phyloP scores from a whole-genome alignment of 2,329 filamentous ascomycete species.

The Corinectria fuckeliana region DNA sequence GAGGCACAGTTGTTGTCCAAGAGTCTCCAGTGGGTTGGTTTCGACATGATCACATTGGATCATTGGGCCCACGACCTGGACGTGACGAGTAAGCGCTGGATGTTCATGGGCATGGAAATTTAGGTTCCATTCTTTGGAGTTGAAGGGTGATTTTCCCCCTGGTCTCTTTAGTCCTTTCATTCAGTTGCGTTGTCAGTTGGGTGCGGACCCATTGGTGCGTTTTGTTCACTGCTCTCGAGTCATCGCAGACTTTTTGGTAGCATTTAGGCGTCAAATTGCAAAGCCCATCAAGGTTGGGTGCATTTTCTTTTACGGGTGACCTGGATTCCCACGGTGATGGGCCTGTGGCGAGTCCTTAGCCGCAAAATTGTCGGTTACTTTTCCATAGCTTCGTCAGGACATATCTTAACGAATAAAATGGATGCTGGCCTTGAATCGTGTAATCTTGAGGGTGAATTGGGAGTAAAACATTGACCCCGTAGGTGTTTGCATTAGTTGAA shows the following conservation, averaged over 20 bases:
- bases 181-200: slow-evolving; percentile 26
- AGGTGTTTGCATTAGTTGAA: no score
- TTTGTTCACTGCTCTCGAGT: slow-evolving; percentile 22
- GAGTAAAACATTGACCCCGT: no score
- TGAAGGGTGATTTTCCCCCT: slow-evolving; percentile 30
- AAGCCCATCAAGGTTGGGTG: no score
- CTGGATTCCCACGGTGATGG: slow-evolving; percentile 24
- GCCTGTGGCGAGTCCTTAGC: no score
- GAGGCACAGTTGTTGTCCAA: slow-evolving; percentile 74
- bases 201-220: slow-evolving; percentile 9
- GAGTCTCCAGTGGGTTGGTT: slow-evolving; percentile 92
- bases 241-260: slow-evolving; percentile 19
- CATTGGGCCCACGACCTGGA: slow-evolving; percentile 71
- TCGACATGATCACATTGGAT: slow-evolving; percentile 81
- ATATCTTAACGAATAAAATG: no score
- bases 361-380: no score
- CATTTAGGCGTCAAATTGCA: slow-evolving; percentile 31
- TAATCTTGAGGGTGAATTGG: no score
- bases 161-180: slow-evolving; percentile 22
- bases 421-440: no score
- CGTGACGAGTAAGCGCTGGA: slow-evolving; percentile 77
- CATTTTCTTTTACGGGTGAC: no score
- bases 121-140: slow-evolving; percentile 61
- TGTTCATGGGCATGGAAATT: slow-evolving; percentile 89
- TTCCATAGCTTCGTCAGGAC: no score